phyloP scores from a whole-genome alignment of 352 stramenopile species.

The Pythium folliculosum region DNA sequence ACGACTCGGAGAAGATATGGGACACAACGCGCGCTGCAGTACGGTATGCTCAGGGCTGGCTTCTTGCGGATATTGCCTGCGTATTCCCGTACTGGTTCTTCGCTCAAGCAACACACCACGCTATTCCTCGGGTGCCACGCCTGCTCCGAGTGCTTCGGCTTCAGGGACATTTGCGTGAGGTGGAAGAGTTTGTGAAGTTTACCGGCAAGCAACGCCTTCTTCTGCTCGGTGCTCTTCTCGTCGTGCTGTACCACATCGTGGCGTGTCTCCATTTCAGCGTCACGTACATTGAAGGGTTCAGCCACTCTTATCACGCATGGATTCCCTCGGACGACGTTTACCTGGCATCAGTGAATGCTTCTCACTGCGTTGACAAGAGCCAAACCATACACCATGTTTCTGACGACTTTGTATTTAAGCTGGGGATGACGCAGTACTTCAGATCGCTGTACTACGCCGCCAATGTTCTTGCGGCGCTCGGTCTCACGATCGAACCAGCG shows the following conservation, averaged over 20 bases:
- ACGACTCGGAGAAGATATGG: constrained; percentile 63
- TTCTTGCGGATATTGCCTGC: constrained; percentile 47
- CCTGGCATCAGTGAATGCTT: constrained; percentile 38
- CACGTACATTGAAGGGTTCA: constrained; percentile 64
- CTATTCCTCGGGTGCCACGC: constrained; percentile 35
- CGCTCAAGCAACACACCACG: constrained; percentile 18
- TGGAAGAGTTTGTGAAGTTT: constrained; percentile 47
- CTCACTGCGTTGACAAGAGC: constrained; percentile 31
- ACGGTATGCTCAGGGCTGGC: constrained; percentile 36
- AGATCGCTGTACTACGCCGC: constrained; percentile 63
- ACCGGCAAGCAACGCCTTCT: constrained; percentile 52
- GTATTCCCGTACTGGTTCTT: constrained; percentile 47
- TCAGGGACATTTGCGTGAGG: constrained; percentile 42
- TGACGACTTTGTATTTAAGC: constrained; percentile 27
- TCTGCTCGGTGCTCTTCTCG: constrained; percentile 47
- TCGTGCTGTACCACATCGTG: constrained; percentile 60
- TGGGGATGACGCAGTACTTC: constrained; percentile 58
- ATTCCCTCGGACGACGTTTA: constrained; percentile 53
- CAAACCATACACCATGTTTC: constrained; percentile 27
- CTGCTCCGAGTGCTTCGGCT: constrained; percentile 44
- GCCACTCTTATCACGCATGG: constrained; percentile 38
- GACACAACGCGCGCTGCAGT: constrained; percentile 38
- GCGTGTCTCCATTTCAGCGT: constrained; percentile 65
- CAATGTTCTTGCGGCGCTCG: constrained; percentile 56
- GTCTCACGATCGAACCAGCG: constrained; percentile 48